phyloP scores from a whole-genome alignment of 306 rosid species.

The Arachis hypogaea region DNA sequence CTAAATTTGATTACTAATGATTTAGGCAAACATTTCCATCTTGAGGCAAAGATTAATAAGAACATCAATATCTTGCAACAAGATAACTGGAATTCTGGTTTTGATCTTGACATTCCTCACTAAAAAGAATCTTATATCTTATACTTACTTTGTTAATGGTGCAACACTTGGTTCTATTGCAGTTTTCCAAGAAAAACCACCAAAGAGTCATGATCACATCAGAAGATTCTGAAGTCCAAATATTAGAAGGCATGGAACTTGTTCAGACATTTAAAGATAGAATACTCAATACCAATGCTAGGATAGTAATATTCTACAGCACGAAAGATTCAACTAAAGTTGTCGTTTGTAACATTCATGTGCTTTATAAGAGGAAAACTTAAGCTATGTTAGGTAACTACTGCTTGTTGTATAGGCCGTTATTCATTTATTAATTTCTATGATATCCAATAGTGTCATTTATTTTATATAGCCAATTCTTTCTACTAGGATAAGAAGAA shows the following conservation, averaged over 20 bases:
- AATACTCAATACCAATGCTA: not conserved
- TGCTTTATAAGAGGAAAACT: too few species aligned
- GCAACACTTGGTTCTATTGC: constrained; percentile 34
- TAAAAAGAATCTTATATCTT: not conserved
- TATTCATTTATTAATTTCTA: too few species aligned
- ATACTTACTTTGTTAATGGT: constrained; percentile 25
- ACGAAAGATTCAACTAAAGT: too few species aligned
- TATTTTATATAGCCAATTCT: too few species aligned
- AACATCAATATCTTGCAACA: constrained; percentile 62
- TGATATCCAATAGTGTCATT: too few species aligned
- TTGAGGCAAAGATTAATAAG: constrained; percentile 59
- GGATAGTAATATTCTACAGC: not conserved
- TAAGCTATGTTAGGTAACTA: too few species aligned
- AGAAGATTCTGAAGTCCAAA: constrained; percentile 77
- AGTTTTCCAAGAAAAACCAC: constrained; percentile 66
- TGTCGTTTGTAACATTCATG: too few species aligned
- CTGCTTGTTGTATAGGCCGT: too few species aligned
- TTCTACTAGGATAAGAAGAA: too few species aligned
- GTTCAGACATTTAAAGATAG: constrained; percentile 72
- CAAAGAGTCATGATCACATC: constrained; percentile 75
- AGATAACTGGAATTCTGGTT: constrained; percentile 93
- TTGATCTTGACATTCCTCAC: constrained; percentile 29
- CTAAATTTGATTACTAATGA: constrained; percentile 43
- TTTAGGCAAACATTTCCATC: constrained; percentile 61
- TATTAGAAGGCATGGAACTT: constrained; percentile 69